Evolutionary conservation across 2,329 filamentous ascomycete species (phyloP).

Genomic region (Emergomyces africanus): DNA sequence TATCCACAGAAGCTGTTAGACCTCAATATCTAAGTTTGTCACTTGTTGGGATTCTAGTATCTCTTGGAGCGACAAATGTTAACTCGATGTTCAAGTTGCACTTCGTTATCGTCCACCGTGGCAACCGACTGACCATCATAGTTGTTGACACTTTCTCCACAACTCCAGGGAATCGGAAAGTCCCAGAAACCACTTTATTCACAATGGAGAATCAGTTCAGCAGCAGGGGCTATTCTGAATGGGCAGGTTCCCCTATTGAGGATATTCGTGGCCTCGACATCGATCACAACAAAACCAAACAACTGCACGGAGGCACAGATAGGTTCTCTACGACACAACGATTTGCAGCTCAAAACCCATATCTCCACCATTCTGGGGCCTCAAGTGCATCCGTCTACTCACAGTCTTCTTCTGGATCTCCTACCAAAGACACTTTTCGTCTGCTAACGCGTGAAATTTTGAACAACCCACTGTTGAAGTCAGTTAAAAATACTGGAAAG

Average conservation of each 20-base stretch:
- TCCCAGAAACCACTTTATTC: not conserved
- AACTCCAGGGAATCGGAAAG: not conserved
- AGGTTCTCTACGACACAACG: not conserved
- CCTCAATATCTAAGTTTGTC: not conserved
- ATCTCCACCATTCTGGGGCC: not conserved
- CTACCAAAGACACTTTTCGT: slow-evolving; percentile 8
- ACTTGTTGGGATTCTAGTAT: not conserved
- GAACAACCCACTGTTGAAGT: slow-evolving; percentile 7
- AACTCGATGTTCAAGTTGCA: not conserved
- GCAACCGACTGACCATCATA: not conserved
- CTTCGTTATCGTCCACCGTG: not conserved
- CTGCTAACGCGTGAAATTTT: slow-evolving; percentile 12
- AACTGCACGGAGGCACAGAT: not conserved
- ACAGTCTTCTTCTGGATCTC: slow-evolving; percentile 5
- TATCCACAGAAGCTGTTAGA: not conserved
- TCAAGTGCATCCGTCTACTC: not conserved
- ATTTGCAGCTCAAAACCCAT: not conserved
- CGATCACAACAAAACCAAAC: not conserved
- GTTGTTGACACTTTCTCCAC: not conserved
- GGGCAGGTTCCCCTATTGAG: not conserved
- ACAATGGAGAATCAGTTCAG: slow-evolving; percentile 1
- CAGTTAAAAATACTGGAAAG: slow-evolving; percentile 2
- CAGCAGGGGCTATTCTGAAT: not conserved
- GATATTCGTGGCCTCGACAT: not conserved
- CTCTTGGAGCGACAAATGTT: not conserved